Conservation (phyloP, 2,329 filamentous ascomycete genomes). For the Clonostachys rosea region DNA sequence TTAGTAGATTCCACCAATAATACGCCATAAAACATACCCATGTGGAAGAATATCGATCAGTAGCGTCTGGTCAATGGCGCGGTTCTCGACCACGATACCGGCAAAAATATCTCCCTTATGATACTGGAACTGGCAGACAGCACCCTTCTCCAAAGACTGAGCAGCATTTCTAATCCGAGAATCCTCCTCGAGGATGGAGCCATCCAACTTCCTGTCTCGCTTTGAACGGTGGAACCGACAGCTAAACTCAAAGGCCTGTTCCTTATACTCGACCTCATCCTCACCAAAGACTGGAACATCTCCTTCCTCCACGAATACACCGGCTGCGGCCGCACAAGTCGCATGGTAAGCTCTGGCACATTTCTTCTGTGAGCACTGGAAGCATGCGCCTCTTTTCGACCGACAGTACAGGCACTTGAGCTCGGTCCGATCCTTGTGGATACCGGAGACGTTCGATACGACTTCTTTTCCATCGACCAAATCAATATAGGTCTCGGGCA, state of each 20-base stretch:
- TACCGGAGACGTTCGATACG: conserved; percentile 73
- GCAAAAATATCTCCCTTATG: conserved; percentile 85
- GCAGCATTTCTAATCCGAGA: conserved; percentile 65
- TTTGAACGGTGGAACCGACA: conserved; percentile 93
- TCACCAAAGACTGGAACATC: conserved; percentile 83
- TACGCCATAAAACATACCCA: conserved; percentile 52
- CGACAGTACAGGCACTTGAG: conserved; percentile 95
- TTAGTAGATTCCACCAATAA: conserved; percentile 28
- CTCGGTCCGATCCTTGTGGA: conserved; percentile 82
- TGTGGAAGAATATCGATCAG: conserved; percentile 81
- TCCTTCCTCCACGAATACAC: conserved; percentile 85
- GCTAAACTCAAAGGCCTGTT: conserved; percentile 87
- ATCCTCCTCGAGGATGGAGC: conserved; percentile 65
- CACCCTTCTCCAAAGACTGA: conserved; percentile 61
- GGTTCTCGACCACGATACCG: conserved; percentile 81
- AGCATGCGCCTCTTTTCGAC: conserved; percentile 90
- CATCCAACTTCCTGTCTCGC: conserved; percentile 71
- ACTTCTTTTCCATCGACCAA: conserved; percentile 65
- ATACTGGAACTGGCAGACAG: conserved; percentile 84
- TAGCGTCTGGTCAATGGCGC: conserved; percentile 67
- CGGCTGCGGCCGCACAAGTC: conserved; percentile 87
- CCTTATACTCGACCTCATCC: conserved; percentile 87
- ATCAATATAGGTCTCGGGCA: conserved; percentile 86
- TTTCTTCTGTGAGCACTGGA: conserved; percentile 94
- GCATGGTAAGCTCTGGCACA: conserved; percentile 92